A percentile compares a stretch with the other conserved stretches of the same genome.
Evolutionary conservation across 352 stramenopile species (phyloP).

Genomic region (Globisporangium apiculatum): DNA sequence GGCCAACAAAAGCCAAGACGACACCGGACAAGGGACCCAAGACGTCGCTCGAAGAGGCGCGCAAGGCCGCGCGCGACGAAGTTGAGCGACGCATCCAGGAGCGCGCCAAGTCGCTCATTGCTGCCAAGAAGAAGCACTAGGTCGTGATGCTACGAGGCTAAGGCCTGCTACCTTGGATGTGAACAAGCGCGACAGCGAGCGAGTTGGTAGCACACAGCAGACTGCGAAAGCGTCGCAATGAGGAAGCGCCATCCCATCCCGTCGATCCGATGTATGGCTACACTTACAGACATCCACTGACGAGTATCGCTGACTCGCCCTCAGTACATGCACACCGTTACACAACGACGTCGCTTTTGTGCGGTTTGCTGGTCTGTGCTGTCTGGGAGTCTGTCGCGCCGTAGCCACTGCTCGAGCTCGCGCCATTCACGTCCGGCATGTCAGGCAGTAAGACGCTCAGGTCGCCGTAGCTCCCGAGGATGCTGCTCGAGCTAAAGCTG

Average conservation of each 20-base stretch:
- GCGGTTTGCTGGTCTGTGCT: background rate
- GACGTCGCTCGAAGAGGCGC: conserved; percentile 54
- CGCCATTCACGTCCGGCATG: background rate
- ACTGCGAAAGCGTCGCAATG: too few species aligned
- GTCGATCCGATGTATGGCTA: too few species aligned
- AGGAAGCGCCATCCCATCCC: too few species aligned
- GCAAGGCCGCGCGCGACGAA: conserved; percentile 65
- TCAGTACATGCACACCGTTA: background rate
- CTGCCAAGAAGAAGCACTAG: conserved; percentile 61
- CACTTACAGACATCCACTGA: too few species aligned
- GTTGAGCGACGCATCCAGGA: conserved; percentile 62
- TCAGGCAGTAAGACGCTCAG: conserved; percentile 3
- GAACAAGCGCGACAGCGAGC: too few species aligned
- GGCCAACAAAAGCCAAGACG: conserved; percentile 32
- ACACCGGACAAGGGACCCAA: conserved; percentile 19
- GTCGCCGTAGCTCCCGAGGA: conserved; percentile 7
- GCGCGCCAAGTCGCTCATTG: conserved; percentile 40
- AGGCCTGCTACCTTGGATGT: too few species aligned
- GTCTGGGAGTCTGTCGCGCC: background rate
- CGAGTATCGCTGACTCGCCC: too few species aligned
- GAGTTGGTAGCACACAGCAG: too few species aligned
- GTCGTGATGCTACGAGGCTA: too few species aligned
- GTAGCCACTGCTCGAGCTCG: background rate
- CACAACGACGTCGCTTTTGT: conserved; percentile 2
- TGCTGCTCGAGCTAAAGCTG: conserved; percentile 4